Evolutionary conservation across 805 yeast genomes (phyloP).

Genomic region (Cyberlindnera xylosilytica): DNA sequence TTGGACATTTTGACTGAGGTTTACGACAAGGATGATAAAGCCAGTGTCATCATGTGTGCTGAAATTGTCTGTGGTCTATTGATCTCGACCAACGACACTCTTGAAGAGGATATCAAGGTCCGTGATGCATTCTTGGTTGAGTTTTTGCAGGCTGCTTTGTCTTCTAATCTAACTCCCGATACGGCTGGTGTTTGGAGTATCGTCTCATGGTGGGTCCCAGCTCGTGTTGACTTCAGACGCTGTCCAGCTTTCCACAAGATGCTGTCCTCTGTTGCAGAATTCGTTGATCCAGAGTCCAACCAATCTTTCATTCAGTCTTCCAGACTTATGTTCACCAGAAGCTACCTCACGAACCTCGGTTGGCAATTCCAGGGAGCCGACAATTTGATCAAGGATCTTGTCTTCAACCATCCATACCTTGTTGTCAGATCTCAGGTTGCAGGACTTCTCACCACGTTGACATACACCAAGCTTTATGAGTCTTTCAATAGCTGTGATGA

Average conservation of each 20-base stretch:
- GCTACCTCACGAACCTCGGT: conserved; percentile 45
- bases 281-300: conserved; percentile 51
- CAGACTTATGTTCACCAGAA: conserved; percentile 51
- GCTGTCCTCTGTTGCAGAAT: conserved; percentile 37
- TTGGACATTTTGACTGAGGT: conserved; percentile 44
- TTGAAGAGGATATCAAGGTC: conserved; percentile 28
- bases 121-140: conserved; percentile 46
- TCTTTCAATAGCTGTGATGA: conserved; percentile 36
- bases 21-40: conserved; percentile 66
- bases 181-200: conserved; percentile 72
- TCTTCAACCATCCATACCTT: conserved; percentile 62
- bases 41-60: conserved; percentile 69
- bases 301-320: conserved; percentile 67
- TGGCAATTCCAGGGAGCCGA: conserved; percentile 56
- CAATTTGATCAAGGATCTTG: conserved; percentile 38
- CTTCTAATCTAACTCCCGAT: conserved; percentile 68
- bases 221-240: conserved; percentile 65
- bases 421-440: conserved; percentile 71
- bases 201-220: conserved; percentile 70
- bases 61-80: conserved; percentile 70
- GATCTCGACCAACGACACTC: conserved; percentile 43
- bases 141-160: conserved; percentile 45
- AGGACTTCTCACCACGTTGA: conserved; percentile 40
- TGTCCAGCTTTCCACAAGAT: conserved; percentile 46
- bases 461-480: conserved; percentile 41